Evolutionary conservation across 2,329 filamentous ascomycete genomes (phyloP), one percentile per base, ranked within the genome.

Genomic region (Botrytis elliptica): DNA sequence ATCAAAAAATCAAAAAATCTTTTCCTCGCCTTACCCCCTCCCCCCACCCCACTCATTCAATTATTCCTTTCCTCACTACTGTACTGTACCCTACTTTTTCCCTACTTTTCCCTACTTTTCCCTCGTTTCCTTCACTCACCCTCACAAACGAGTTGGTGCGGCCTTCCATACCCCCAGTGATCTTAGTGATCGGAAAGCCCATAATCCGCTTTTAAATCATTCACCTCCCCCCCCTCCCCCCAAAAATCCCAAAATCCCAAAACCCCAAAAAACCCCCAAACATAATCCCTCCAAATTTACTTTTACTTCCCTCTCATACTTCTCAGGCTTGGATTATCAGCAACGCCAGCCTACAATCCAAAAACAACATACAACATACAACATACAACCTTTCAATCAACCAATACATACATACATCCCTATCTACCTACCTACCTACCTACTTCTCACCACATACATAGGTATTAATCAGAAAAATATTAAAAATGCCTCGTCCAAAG

Each of bases 401-500:
- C 40, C 65, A 68, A 57, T 8, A 22, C 16, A n/a, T 6, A 8
- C 7, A 7, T 29, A 29, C 52, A 18, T 8, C 16, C 25, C 9
- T 14, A n/a, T 10, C 3, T 12, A 25, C 20, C 33, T 33, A 33
- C 33, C 33, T 33, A 33, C 33, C 9, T 14, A n/a, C 22, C 3
- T 12, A 25, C 20, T 3, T 9, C 20, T 7, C 12, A 49, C 46
- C 3, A 29, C 29, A 29, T 29, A 29, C 29, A 29, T 29, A 29
- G 29, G 29, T 29, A n/a, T 49, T 18, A 52, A 33, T 73, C 73
- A 75, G 25, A n/a, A 52, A 25, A 52, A 14, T 14, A 22, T 14
- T 52, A 52, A 80, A 70, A 55, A 85, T 84, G 83, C 81, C 83
- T 74, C 82, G 82, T 73, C 79, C 81, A 62, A 84, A 84, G 81